Percentiles rank a stretch among this genome's conserved stretches.
Evolutionary conservation across 352 stramenopile genomes (phyloP).

Genomic region (Poterioochromonas sp.): DNA sequence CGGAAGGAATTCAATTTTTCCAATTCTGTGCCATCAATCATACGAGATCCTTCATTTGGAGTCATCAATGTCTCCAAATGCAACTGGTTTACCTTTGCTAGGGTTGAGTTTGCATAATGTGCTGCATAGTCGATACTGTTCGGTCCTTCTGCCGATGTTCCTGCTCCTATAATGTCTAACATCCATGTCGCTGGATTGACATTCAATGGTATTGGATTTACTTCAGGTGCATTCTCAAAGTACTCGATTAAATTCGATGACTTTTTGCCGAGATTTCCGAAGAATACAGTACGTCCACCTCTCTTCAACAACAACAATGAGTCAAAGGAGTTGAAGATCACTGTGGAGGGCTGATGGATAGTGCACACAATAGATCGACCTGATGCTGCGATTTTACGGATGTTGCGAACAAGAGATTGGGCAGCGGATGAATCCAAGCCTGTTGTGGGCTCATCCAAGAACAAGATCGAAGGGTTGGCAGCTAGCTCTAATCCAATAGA

Average conservation of each 20-base stretch:
- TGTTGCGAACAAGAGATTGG: constrained; percentile 65
- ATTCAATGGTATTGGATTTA: constrained; percentile 56
- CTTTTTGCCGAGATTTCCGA: constrained; percentile 68
- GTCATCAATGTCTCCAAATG: not conserved
- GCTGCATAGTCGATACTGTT: constrained; percentile 20
- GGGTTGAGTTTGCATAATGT: not conserved
- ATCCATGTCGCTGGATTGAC: constrained; percentile 63
- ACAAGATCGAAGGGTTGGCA: constrained; percentile 79
- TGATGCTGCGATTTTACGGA: constrained; percentile 67
- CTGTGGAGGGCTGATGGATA: constrained; percentile 58
- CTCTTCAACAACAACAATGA: constrained; percentile 66
- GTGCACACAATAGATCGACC: constrained; percentile 74
- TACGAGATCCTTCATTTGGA: not conserved
- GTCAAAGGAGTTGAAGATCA: constrained; percentile 83
- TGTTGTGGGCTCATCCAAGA: constrained; percentile 80
- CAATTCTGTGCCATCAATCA: constrained; percentile 53
- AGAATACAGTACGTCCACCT: constrained; percentile 73
- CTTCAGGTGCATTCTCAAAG: constrained; percentile 63
- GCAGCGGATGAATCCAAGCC: constrained; percentile 65
- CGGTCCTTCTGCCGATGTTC: constrained; percentile 40
- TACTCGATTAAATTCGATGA: constrained; percentile 70
- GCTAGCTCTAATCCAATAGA: constrained; percentile 80
- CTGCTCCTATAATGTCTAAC: constrained; percentile 37
- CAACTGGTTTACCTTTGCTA: not conserved
- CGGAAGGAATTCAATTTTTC: too few species aligned